Evolutionary conservation across 2,329 filamentous ascomycete genomes (phyloP), one percentile per base, ranked within the genome.

Genomic region (Colletotrichum karsti): DNA sequence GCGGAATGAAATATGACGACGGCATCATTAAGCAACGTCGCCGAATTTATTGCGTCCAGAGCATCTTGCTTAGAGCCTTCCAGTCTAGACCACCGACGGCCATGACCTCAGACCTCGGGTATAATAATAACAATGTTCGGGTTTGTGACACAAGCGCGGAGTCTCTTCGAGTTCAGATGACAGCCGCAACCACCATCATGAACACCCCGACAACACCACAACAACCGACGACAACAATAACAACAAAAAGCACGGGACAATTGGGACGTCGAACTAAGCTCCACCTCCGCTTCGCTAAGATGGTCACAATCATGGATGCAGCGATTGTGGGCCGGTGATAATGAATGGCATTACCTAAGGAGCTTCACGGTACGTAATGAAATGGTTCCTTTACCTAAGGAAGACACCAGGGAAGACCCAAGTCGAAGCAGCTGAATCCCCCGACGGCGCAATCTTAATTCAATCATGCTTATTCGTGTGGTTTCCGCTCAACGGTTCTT

Each of bases 391-490:
- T 56, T 51, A 28, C 41, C 50, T 55, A 51, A 35, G 18, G 24
- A 24, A 51, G 30, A 30, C 24, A 39, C 26, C 65, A 59, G 65
- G 65, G 60, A 46, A 55, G 53, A 50, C 20, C 60, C 61, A 20
- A 30, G 53, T 41, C 35, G 30, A 18, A 46, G 51, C 12, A 44
- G 42, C 24, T 39, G 28, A 44, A 33, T 24, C 26, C 8, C n/a
- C 22, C 60, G 24, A 59, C 53, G 53, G 37, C 54, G 54, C 65
- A 65, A 65, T 59, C 65, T 59, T 68, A 65, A 41, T 54, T 24
- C 46, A 54, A 54, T 65, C 65, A 68, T 68, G 65, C 65, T 65
- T 68, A 68, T 54, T 59, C 53, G 30, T 24, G 26, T 26, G 26
- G 5, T 41, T 13, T n/a, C 33, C 39, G 5, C 65, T 24, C 26